Evolutionary conservation across 2,329 filamentous ascomycete species (phyloP).

Genomic region (Paecilomyces dactylethromorphus): DNA sequence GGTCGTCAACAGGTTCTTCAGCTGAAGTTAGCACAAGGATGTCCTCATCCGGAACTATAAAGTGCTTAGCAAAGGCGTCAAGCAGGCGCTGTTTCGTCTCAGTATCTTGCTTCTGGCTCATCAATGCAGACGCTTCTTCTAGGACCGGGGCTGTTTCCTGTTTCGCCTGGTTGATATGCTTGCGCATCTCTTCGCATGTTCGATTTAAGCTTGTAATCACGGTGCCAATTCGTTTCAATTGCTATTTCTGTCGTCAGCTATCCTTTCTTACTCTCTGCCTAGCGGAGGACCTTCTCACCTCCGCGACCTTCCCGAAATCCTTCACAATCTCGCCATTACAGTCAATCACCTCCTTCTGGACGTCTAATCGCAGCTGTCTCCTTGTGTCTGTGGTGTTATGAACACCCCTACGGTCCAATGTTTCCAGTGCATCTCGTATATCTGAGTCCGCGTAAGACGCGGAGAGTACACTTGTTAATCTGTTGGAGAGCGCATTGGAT

Average conservation of each 20-base stretch:
- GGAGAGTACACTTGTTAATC: slow-evolving; percentile 79
- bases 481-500: slow-evolving; percentile 66
- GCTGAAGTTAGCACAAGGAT: slow-evolving; percentile 67
- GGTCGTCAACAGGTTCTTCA: slow-evolving; percentile 75
- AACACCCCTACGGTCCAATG: slow-evolving; percentile 66
- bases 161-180: slow-evolving; percentile 68
- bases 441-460: slow-evolving; percentile 89
- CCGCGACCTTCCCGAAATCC: slow-evolving; percentile 83
- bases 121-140: slow-evolving; percentile 67
- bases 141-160: slow-evolving; percentile 67
- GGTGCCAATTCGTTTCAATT: slow-evolving; percentile 76
- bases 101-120: slow-evolving; percentile 65
- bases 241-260: slow-evolving; percentile 46
- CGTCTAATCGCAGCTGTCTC: slow-evolving; percentile 69
- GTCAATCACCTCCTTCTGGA: slow-evolving; percentile 88
- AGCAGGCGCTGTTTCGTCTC: slow-evolving; percentile 76
- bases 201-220: slow-evolving; percentile 73
- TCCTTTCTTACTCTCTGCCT: not conserved
- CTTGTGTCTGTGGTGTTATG: slow-evolving; percentile 72
- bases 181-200: slow-evolving; percentile 73
- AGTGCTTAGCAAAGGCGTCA: slow-evolving; percentile 71
- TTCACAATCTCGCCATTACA: slow-evolving; percentile 84
- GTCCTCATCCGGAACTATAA: slow-evolving; percentile 78
- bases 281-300: slow-evolving; percentile 48
- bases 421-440: slow-evolving; percentile 74